Evolutionary conservation across 78 protist species (phyloP), one percentile per base, ranked within the genome.

Genomic region (Speleostelium caveatum): DNA sequence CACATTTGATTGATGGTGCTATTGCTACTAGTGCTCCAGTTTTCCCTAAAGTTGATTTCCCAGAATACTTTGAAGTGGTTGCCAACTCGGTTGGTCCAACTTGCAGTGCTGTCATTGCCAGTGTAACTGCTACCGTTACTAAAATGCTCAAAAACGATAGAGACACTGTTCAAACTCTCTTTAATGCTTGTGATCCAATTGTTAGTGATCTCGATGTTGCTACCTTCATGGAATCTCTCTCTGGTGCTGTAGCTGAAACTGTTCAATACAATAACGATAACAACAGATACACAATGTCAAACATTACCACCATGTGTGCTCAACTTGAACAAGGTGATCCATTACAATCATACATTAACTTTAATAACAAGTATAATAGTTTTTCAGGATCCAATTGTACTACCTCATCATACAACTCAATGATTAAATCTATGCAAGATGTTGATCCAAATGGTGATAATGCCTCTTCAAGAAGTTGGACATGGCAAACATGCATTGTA

Each of bases 11-110:
- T 41, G 74, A 73, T 30, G 83, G 56, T 28, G 30, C 95, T 0
- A 21, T 94, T 51, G 80, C 96, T 24, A 79, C 92, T 33, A 73
- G 87, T 8, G 94, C 80, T 6, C 96, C 96, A 38, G 96, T 94
- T 28, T 67, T 58, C 17, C 91, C 97, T 28, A 89, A 41, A 30
- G 35, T 86, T 28, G 78, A 94, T 73, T 88, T 94, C 55, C 26
- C 38, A 3, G 93, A 76, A 60, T 94, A 94, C 80, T 59, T 75
- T n/a, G 92, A 90, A 58, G 83, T 92, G 10, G 88, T 80, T 22
- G 73, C 65, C 39, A 87, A 78, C 32, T 69, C 88, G 2, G 53
- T 79, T 51, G 96, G 96, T 26, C 45, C 39, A 6, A 42, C 71
- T 32, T 90, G 96, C 68, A 55, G 53, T 41, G 38, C 8, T 38